Evolutionary conservation across 2,329 filamentous ascomycete genomes (phyloP).

Genomic region (Phialocephala subalpina): DNA sequence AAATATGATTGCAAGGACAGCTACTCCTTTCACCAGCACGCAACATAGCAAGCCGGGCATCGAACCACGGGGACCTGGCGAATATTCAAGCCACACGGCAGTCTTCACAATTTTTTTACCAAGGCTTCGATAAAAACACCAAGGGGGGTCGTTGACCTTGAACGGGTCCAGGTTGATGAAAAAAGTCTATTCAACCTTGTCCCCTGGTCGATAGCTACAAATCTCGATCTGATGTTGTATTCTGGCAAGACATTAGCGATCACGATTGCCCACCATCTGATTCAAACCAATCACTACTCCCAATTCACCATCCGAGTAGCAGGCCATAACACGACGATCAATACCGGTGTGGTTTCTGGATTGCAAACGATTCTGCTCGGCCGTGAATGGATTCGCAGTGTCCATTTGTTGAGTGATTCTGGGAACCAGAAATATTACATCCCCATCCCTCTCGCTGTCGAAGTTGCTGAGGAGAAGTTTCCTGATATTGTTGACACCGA

Average conservation of each 20-base stretch:
- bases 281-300: constrained; percentile 26
- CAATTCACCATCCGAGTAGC: constrained; percentile 23
- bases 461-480: constrained; percentile 19
- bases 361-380: constrained; percentile 19
- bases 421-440: constrained; percentile 25
- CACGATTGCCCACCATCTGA: constrained; percentile 15
- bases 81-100: no score
- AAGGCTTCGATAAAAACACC: constrained; percentile 23
- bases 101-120: constrained; percentile 24
- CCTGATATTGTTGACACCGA: constrained; percentile 17
- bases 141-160: constrained; percentile 20
- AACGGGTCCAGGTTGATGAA: constrained; percentile 26
- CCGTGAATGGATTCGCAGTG: constrained; percentile 23
- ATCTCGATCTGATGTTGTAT: constrained; percentile 23
- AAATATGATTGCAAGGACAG: not conserved
- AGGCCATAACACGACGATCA: constrained; percentile 18
- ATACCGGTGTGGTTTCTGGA: constrained; percentile 24
- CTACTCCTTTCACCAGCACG: constrained; percentile 6
- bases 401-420: constrained; percentile 22
- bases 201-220: constrained; percentile 21
- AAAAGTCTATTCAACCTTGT: constrained; percentile 25
- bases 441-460: constrained; percentile 23
- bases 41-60: not conserved
- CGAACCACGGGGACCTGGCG: no score
- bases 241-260: constrained; percentile 13